phyloP scores from a whole-genome alignment of 306 rosid species.

The Prunus salicina region DNA sequence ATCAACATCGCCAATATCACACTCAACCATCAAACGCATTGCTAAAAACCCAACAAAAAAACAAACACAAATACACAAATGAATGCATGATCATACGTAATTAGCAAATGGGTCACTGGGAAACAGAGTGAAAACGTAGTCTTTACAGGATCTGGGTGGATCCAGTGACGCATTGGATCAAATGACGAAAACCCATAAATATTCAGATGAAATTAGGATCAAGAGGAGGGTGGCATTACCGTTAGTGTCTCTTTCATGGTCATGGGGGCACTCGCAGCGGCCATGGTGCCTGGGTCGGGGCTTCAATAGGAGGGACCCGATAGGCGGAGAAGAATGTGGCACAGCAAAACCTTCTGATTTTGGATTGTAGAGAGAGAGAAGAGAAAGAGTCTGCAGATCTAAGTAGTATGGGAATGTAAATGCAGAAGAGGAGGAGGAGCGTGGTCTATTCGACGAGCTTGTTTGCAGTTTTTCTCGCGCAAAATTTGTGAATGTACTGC shows the following conservation, averaged over 20 bases:
- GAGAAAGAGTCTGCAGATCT: slow-evolving; percentile 24
- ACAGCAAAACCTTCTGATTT: slow-evolving; percentile 11
- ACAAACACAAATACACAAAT: not conserved
- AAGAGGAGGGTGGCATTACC: slow-evolving; percentile 30
- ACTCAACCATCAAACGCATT: not conserved
- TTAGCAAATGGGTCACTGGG: slow-evolving; percentile 13
- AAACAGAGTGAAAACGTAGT: slow-evolving; percentile 16
- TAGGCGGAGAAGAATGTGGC: slow-evolving; percentile 16
- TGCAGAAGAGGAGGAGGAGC: not conserved
- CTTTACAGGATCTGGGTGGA: slow-evolving; percentile 17
- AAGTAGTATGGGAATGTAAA: not conserved
- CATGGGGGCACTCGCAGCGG: slow-evolving; percentile 71
- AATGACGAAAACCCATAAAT: slow-evolving; percentile 4
- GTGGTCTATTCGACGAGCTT: not conserved
- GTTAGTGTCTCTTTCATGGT: slow-evolving; percentile 66
- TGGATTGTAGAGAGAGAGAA: slow-evolving; percentile 3
- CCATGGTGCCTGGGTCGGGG: slow-evolving; percentile 37
- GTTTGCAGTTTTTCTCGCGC: not conserved
- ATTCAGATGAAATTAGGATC: slow-evolving; percentile 9
- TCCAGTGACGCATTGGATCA: not conserved
- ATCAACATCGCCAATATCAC: slow-evolving; percentile 1
- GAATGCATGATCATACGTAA: not conserved
- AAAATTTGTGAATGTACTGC: slow-evolving; percentile 2
- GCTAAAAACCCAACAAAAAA: not conserved
- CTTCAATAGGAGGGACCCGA: slow-evolving; percentile 20